phyloP scores from a whole-genome alignment of 768 basidiomycete species.

The Termitomyces sp. region DNA sequence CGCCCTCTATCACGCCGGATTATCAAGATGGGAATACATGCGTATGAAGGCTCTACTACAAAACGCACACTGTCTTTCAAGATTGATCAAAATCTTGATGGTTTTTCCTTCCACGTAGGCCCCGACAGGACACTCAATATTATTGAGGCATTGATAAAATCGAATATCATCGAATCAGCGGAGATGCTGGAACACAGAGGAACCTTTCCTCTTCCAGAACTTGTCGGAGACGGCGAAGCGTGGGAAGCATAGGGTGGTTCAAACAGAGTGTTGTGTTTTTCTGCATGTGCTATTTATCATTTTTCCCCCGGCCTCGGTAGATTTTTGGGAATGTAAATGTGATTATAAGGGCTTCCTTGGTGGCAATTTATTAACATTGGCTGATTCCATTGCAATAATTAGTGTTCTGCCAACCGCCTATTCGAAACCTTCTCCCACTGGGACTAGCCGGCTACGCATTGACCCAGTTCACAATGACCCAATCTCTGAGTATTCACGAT shows the following conservation, averaged over 20 bases:
- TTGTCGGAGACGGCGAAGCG: neutral
- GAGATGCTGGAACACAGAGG: neutral
- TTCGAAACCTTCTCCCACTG: too few relatives aligned
- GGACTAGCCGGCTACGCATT: too few relatives aligned
- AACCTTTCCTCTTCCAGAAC: neutral
- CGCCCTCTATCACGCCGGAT: conserved; percentile 7
- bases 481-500: too few relatives aligned
- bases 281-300: too few relatives aligned
- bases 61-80: conserved; percentile 8
- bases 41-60: conserved; percentile 7
- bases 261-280: too few relatives aligned
- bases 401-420: too few relatives aligned
- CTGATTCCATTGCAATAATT: too few relatives aligned
- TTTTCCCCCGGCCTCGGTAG: too few relatives aligned
- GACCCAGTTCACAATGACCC: too few relatives aligned
- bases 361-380: too few relatives aligned
- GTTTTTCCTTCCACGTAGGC: conserved; percentile 3
- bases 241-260: neutral
- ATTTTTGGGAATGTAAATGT: too few relatives aligned
- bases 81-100: conserved; percentile 10
- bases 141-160: neutral
- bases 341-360: too few relatives aligned
- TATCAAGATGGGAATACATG: conserved; percentile 8
- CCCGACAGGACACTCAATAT: conserved; percentile 8
- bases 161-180: neutral